phyloP scores from a whole-genome alignment of 257 asterid species.

The Craterostigma plantagineum region DNA sequence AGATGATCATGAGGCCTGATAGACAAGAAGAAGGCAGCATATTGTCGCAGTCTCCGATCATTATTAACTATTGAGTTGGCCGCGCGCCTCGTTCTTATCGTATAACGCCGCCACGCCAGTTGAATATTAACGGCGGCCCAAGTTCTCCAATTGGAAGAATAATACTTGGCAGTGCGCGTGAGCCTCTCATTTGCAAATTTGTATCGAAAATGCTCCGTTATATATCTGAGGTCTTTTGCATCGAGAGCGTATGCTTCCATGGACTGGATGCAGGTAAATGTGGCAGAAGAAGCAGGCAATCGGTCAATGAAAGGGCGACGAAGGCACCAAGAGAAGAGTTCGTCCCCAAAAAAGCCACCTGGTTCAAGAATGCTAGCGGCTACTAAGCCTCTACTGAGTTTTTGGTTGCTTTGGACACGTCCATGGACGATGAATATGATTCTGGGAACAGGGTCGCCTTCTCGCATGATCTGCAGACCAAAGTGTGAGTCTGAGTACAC shows the following conservation, averaged over 20 bases:
- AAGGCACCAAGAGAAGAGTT: constrained; percentile 53
- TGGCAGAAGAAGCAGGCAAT: constrained; percentile 49
- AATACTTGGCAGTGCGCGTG: constrained; percentile 26
- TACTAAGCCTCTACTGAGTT: constrained; percentile 25
- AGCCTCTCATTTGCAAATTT: constrained; percentile 42
- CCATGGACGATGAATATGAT: constrained; percentile 44
- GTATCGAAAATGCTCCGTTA: constrained; percentile 46
- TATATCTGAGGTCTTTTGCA: constrained; percentile 29
- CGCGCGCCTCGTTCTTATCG: constrained; percentile 15
- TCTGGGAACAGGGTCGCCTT: constrained; percentile 55
- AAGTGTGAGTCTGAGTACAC: too few relatives aligned
- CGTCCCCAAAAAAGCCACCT: constrained; percentile 56
- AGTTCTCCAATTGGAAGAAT: constrained; percentile 59
- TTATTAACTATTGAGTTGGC: neutral
- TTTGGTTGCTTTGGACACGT: constrained; percentile 32
- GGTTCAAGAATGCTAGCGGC: constrained; percentile 31
- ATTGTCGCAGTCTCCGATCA: constrained; percentile 34
- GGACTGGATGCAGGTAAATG: constrained; percentile 30
- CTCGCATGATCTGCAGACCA: constrained; percentile 28
- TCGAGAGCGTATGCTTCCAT: constrained; percentile 38
- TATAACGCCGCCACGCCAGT: constrained; percentile 37
- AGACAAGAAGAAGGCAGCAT: constrained; percentile 49
- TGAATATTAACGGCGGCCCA: constrained; percentile 64
- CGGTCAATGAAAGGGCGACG: constrained; percentile 42
- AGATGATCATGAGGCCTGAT: constrained; percentile 61